Evolutionary conservation across 371 early-diverging fungal genomes (phyloP), one percentile per base, ranked within the genome.

Genomic region (Mucor piriformis): DNA sequence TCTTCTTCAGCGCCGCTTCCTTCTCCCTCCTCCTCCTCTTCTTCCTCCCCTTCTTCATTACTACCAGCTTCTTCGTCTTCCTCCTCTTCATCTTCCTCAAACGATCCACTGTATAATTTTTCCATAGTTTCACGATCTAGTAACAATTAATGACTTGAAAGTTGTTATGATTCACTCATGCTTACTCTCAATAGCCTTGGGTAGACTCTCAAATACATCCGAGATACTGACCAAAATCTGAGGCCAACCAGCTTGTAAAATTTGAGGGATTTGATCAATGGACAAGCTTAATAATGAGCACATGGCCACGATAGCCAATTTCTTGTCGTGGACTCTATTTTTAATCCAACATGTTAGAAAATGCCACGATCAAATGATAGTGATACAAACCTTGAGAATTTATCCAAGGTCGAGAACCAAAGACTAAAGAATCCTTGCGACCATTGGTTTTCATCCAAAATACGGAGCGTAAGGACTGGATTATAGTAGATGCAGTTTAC

Each of bases 271-370:
- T 55, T 85, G 82, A 3, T 83, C 87, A 15, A 76, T 61, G 3
- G 94, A 91, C 1, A 92, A 72, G 11, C 78, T 77, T 34, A 95
- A 59, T 16, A 97, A 59, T 0, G 92, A 68, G 53, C 88, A 89
- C 25, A 96, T 69, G 0, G 95, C 84, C 35, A 93, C 67, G 44
- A 97, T 91, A 10, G 83, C 82, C 13, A 96, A 82, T 76, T 92
- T 93, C 83, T 94, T 95, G 77, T 97, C 97, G 66, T 95, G 94
- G 6, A 97, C 96, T 50, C 95, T 82, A 47, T 49, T 11, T 6
- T 20, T 3, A 13, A 13, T 10, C 10, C 38, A 38, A 21, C 16
- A 20, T 7, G 7, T 16, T 20, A 43, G 10, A 6, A 44, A 7
- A n/a, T n/a, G 13, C 12, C 11, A 33, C 33, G 11, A 34, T n/a